Conservation (phyloP, 306 rosid species). For the Castanospermum australe region DNA sequence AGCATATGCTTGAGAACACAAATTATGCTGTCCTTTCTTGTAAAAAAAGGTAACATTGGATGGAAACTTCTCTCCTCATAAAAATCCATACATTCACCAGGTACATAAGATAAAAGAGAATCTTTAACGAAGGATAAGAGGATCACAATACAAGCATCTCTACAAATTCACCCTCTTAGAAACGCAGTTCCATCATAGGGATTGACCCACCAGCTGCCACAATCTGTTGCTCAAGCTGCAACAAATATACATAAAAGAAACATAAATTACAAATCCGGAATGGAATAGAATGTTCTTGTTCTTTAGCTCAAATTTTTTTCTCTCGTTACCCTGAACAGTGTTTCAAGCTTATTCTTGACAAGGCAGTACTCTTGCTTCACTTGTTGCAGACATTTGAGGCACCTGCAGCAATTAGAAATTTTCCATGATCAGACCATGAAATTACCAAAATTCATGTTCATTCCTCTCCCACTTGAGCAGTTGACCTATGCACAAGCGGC, state of each 20-base stretch:
- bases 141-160: conserved; percentile 45
- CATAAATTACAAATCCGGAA: not conserved
- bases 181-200: conserved; percentile 59
- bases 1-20: conserved; percentile 32
- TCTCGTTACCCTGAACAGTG: conserved; percentile 65
- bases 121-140: conserved; percentile 30
- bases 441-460: not conserved
- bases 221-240: conserved; percentile 95
- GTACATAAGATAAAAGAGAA: conserved; percentile 39
- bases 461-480: not conserved
- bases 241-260: conserved; percentile 11
- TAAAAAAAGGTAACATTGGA: conserved; percentile 24
- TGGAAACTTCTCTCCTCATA: conserved; percentile 31
- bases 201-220: conserved; percentile 93
- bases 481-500: not conserved
- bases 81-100: conserved; percentile 53
- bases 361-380: conserved; percentile 79
- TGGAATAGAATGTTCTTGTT: not conserved
- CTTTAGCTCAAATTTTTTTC: not conserved
- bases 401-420: conserved; percentile 49
- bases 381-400: conserved; percentile 83
- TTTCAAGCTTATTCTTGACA: conserved; percentile 88
- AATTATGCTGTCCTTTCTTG: conserved; percentile 22
- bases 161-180: conserved; percentile 47
- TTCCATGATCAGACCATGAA: conserved; percentile 8